Percentiles rank a stretch among this genome's conserved stretches.
Conservation (phyloP, 2,329 filamentous ascomycete genomes). For the Fusarium falciforme region DNA sequence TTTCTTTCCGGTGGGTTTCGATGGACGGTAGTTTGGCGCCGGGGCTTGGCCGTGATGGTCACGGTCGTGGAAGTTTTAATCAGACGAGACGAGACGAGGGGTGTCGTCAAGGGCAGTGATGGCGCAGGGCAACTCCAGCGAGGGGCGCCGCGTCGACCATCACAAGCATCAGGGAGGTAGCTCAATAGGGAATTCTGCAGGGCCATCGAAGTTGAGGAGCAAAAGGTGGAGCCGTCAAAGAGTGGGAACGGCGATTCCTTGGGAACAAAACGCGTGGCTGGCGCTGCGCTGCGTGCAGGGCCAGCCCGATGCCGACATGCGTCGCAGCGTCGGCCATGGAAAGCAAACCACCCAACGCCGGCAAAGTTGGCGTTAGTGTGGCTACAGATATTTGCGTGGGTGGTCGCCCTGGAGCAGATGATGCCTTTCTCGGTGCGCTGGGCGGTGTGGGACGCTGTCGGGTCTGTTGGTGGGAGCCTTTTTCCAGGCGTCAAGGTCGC, state of each 20-base stretch:
- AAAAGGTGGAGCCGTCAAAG: conserved; percentile 26
- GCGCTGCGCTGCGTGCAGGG: conserved; percentile 22
- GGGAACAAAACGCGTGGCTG: conserved; percentile 10
- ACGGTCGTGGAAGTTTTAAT: conserved; percentile 31
- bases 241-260: conserved; percentile 27
- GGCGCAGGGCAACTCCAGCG: conserved; percentile 34
- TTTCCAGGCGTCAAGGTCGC: conserved; percentile 2
- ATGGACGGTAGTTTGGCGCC: conserved; percentile 20
- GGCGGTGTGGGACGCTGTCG: conserved; percentile 20
- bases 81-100: conserved; percentile 31
- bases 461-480: conserved; percentile 15
- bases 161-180: conserved; percentile 11
- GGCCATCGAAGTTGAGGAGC: conserved; percentile 12
- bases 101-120: conserved; percentile 32
- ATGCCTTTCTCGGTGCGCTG: conserved; percentile 7
- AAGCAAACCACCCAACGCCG: conserved; percentile 9
- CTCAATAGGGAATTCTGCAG: conserved; percentile 24
- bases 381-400: conserved; percentile 10
- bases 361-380: conserved; percentile 17
- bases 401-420: conserved; percentile 7
- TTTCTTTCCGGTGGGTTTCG: conserved; percentile 16
- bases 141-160: conserved; percentile 13
- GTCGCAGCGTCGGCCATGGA: conserved; percentile 5
- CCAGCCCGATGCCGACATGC: conserved; percentile 7
- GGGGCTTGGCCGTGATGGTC: conserved; percentile 13